Evolutionary conservation across 495 filamentous ascomycete genomes (phyloP).

Genomic region (Hyphodiscus hymeniophilus): DNA sequence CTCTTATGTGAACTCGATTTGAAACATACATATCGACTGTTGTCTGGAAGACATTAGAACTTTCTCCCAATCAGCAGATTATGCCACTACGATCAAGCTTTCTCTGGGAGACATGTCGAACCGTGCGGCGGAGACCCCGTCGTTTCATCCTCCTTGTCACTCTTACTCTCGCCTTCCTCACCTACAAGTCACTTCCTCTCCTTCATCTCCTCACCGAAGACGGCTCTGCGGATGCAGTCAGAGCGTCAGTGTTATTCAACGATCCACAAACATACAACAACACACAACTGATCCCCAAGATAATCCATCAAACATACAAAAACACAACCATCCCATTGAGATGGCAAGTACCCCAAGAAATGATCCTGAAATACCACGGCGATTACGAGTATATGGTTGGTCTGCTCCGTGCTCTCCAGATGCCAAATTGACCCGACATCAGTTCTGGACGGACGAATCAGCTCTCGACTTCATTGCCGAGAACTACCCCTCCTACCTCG

Average conservation of each 20-base stretch:
- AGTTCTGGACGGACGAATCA: slow-evolving; percentile 78
- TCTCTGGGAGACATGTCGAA: too few species aligned
- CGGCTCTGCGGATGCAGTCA: slow-evolving; percentile 54
- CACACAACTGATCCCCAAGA: slow-evolving; percentile 61
- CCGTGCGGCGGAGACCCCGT: slow-evolving; percentile 50
- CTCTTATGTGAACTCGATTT: too few species aligned
- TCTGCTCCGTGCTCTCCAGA: neutral
- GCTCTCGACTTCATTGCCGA: slow-evolving; percentile 58
- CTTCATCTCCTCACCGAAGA: slow-evolving; percentile 55
- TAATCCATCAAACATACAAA: slow-evolving; percentile 72
- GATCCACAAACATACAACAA: slow-evolving; percentile 36
- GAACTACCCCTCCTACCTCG: slow-evolving; percentile 76
- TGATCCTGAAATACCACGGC: slow-evolving; percentile 62
- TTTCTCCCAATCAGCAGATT: neutral
- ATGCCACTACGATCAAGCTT: too few species aligned
- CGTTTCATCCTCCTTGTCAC: slow-evolving; percentile 51
- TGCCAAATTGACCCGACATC: neutral
- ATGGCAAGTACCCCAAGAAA: slow-evolving; percentile 63
- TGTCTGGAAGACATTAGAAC: too few species aligned
- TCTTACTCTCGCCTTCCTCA: slow-evolving; percentile 44
- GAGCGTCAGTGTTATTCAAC: slow-evolving; percentile 50
- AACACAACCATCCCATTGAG: slow-evolving; percentile 58
- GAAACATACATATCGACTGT: too few species aligned
- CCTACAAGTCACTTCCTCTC: slow-evolving; percentile 52
- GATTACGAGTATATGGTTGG: slow-evolving; percentile 72